A percentile compares a stretch with the other conserved stretches of the same genome.
Conservation (phyloP, 345 rosid species). For the Brassica napus region Da-Ae NC_063447.1:44604501-44605000, state of each 20-base stretch:
- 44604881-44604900: slow-evolving; percentile 53
- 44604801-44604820: neutral
- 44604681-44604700: slow-evolving; percentile 28
- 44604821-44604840: neutral
- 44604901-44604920: slow-evolving; percentile 58
- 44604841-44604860: neutral
- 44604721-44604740: slow-evolving; percentile 50
- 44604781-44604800: slow-evolving; percentile 41
- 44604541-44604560: slow-evolving; percentile 34
- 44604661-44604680: neutral
- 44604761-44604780: slow-evolving; percentile 61
- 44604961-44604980: slow-evolving; percentile 42
- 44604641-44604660: slow-evolving; percentile 12
- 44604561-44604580: neutral
- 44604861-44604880: slow-evolving; percentile 28
- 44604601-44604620: neutral
- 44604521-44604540: slow-evolving; percentile 34
- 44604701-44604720: slow-evolving; percentile 12
- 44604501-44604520: slow-evolving; percentile 39
- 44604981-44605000: slow-evolving; percentile 46
- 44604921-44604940: slow-evolving; percentile 45
- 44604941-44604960: slow-evolving; percentile 46
- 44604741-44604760: slow-evolving; percentile 48
- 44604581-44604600: neutral
- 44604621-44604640: slow-evolving; percentile 34